A percentile compares a stretch with the other conserved stretches of the same genome.
Conservation (phyloP, 352 stramenopile genomes). For the Phytophthora sp. region DNA sequence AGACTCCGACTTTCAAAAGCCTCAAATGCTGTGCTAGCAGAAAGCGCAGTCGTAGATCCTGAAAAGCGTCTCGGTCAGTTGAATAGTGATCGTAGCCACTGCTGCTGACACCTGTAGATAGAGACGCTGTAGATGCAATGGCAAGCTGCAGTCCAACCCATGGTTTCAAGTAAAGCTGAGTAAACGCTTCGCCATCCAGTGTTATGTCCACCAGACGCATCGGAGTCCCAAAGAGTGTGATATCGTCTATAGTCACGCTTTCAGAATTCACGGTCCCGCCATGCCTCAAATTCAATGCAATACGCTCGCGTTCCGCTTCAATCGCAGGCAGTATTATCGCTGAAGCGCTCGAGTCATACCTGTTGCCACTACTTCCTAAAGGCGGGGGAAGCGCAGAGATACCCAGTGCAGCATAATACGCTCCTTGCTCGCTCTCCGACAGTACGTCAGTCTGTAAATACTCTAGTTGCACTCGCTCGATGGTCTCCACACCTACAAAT, state of each 20-base stretch:
- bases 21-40: slow-evolving; percentile 8
- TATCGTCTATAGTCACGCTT: slow-evolving; percentile 13
- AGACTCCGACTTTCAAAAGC: slow-evolving; percentile 6
- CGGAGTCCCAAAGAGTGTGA: slow-evolving; percentile 18
- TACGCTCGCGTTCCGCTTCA: slow-evolving; percentile 25
- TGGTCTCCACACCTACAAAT: slow-evolving; percentile 13
- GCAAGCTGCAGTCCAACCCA: slow-evolving; percentile 30
- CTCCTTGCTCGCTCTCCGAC: slow-evolving; percentile 3
- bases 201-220: slow-evolving; percentile 28
- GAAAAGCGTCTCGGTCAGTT: slow-evolving; percentile 12
- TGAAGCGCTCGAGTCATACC: background rate
- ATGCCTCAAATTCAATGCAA: slow-evolving; percentile 17
- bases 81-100: slow-evolving; percentile 4
- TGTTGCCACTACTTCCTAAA: background rate
- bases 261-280: background rate
- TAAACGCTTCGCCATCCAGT: slow-evolving; percentile 29
- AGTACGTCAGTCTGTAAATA: slow-evolving; percentile 23
- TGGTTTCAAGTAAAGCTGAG: slow-evolving; percentile 29
- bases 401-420: slow-evolving; percentile 17
- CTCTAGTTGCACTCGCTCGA: slow-evolving; percentile 27
- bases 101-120: slow-evolving; percentile 2
- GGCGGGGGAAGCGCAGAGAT: slow-evolving; percentile 28
- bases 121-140: slow-evolving; percentile 2
- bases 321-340: slow-evolving; percentile 8
- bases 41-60: slow-evolving; percentile 23